These are phyloP conservation scores for Venturiaceae sp. DNA, from an alignment of 2,329 filamentous ascomycete species.

Conservation along the genomic window DNA sequence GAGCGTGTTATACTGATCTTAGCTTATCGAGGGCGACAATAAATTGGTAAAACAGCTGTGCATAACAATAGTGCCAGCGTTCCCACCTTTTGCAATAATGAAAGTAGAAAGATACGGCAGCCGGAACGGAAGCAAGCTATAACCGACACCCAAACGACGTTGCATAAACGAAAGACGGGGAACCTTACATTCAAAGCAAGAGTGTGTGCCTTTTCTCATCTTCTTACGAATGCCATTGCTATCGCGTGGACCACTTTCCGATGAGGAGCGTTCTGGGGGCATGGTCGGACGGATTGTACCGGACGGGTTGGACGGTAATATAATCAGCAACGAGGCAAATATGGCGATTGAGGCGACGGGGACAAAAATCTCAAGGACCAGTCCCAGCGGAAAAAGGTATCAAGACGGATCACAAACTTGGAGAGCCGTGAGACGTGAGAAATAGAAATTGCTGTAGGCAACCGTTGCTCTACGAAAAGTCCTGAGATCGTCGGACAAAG, in stretches of 20 bases:
- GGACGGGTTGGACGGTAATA: no score
- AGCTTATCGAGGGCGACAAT: no score
- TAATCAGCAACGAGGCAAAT: not conserved
- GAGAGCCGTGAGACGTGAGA: not conserved
- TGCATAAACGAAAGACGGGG: not conserved
- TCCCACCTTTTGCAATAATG: not conserved
- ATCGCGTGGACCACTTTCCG: not conserved
- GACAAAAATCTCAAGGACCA: no score
- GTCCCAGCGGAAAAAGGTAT: no score
- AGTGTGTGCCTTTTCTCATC: conserved; percentile 34
- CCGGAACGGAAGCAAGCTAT: not conserved
- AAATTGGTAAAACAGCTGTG: not conserved
- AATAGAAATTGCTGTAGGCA: no score
- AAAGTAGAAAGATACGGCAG: not conserved
- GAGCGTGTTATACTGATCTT: no score
- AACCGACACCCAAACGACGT: not conserved
- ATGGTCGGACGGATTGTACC: not conserved
- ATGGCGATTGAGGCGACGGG: not conserved
- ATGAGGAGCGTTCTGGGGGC: conserved; percentile 5
- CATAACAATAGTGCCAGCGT: not conserved
- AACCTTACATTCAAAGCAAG: conserved; percentile 32
- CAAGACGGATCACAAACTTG: no score
- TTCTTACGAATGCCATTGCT: conserved; percentile 23
- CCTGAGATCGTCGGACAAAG: no score
- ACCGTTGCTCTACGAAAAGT: no score